Base-by-base conservation (phyloP, 2,329 filamentous ascomycete genomes). In the Fusarium buxicola region DNA sequence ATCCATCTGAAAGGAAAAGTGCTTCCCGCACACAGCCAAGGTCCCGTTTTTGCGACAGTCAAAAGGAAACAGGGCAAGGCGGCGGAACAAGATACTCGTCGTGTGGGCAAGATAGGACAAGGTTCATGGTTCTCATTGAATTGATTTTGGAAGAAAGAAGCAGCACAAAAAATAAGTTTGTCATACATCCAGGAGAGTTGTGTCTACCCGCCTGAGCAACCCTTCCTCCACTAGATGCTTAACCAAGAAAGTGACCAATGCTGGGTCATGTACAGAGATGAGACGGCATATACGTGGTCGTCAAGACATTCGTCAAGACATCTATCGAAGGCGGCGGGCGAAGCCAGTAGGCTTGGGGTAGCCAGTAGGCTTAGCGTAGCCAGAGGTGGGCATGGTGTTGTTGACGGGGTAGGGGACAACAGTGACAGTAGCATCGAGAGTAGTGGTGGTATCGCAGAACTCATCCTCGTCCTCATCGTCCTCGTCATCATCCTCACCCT, bases 351-450 rank as follows among this genome's bases (percentile, higher is more conserved):
- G 75, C 35, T 60, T 59, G 6, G 4, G 4, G 21, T 21, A 21
- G 21, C 21, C 21, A 21, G 77, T 75, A 56, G 77, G 75, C 35
- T 60, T 59, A 32, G 75, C 71, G 31, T 65, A 70, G 46, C 75
- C 75, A 60, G 70, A 60, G 41, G 75, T 61, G 45, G 77, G 77
- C 56, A 73, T 73, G 74, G 78, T 78, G 65, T 59, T 68, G 62
- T 72, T 71, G 47, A 70, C 73, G 45, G 80, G 80, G 75, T 75
- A 80, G 63, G 80, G 80, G 58, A 79, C 69, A 56, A 77, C 74
- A 49, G 76, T 77, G 58, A 76, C 73, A 31, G 73, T 74, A 32
- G 69, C 63, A 63, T 72, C 63, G 32, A 69, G 56, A 57, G 72
- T 72, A 47, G 72, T 69, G 63, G 69, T 70, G 55, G 60, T 63